A percentile compares a stretch with the other conserved stretches of the same genome.
Conservation (phyloP, 768 basidiomycete genomes). For the Leucosporidium creatinivorum region DNA sequence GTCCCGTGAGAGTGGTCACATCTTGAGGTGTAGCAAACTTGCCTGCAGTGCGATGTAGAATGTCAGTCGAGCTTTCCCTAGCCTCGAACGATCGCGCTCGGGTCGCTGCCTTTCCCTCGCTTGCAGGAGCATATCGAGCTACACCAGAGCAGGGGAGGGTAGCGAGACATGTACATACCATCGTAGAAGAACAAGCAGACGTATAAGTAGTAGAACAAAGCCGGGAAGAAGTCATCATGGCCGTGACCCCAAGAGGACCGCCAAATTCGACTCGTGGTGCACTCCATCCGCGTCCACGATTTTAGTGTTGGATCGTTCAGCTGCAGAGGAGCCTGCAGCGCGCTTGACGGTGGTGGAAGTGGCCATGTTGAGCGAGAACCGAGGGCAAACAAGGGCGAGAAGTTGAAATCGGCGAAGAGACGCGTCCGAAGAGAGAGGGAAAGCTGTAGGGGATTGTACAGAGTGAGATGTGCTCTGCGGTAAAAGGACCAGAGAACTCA, state of each 20-base stretch:
- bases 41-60: conserved; percentile 8
- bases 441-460: too few species aligned
- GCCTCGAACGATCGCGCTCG: neutral
- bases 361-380: too few species aligned
- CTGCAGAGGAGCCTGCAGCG: too few species aligned
- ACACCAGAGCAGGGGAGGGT: neutral
- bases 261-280: conserved; percentile 78
- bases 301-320: too few species aligned
- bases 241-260: conserved; percentile 79
- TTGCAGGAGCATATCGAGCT: neutral
- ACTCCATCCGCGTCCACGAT: conserved; percentile 2
- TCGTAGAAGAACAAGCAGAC: conserved; percentile 95
- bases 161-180: conserved; percentile 56
- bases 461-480: too few species aligned
- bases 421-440: too few species aligned
- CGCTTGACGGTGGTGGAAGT: too few species aligned
- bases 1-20: conserved; percentile 4
- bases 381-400: too few species aligned
- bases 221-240: conserved; percentile 93
- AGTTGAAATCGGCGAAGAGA: too few species aligned
- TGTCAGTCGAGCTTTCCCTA: neutral
- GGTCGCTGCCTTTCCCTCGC: neutral
- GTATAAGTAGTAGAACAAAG: conserved; percentile 98
- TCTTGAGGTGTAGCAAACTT: conserved; percentile 12
- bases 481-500: too few species aligned